phyloP scores from a whole-genome alignment of 306 rosid species.

The Rubus idaeus region DNA sequence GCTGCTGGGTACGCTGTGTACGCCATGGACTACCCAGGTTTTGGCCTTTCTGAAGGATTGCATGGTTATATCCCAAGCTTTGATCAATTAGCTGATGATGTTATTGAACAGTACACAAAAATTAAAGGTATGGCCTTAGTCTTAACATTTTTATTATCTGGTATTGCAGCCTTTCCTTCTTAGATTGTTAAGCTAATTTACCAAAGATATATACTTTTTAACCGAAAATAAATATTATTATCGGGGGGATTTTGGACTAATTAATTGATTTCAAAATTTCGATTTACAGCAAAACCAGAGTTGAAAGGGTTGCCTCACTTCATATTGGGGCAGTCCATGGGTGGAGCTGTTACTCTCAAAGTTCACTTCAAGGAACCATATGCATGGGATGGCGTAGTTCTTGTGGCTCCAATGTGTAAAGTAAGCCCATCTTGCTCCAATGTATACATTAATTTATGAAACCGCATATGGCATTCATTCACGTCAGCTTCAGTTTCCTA shows the following conservation, averaged over 20 bases:
- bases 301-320: conserved; percentile 63
- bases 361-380: conserved; percentile 75
- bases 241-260: neutral
- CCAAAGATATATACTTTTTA: neutral
- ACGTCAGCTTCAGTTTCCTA: neutral
- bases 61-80: conserved; percentile 81
- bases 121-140: conserved; percentile 49
- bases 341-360: conserved; percentile 90
- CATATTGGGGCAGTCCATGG: conserved; percentile 90
- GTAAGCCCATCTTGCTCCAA: conserved; percentile 40
- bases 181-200: neutral
- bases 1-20: conserved; percentile 70
- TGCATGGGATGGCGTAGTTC: conserved; percentile 80
- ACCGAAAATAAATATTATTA: neutral
- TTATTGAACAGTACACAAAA: conserved; percentile 63
- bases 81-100: conserved; percentile 63
- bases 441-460: neutral
- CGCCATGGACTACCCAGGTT: conserved; percentile 88
- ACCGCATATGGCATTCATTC: neutral
- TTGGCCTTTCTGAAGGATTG: conserved; percentile 87
- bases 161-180: neutral
- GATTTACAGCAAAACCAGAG: conserved; percentile 62
- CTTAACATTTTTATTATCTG: neutral
- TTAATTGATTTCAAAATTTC: conserved; percentile 7
- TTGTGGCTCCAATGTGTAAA: conserved; percentile 97